Evolutionary conservation across 2,329 filamentous ascomycete genomes (phyloP).

Genomic region (Lomentospora prolificans): DNA sequence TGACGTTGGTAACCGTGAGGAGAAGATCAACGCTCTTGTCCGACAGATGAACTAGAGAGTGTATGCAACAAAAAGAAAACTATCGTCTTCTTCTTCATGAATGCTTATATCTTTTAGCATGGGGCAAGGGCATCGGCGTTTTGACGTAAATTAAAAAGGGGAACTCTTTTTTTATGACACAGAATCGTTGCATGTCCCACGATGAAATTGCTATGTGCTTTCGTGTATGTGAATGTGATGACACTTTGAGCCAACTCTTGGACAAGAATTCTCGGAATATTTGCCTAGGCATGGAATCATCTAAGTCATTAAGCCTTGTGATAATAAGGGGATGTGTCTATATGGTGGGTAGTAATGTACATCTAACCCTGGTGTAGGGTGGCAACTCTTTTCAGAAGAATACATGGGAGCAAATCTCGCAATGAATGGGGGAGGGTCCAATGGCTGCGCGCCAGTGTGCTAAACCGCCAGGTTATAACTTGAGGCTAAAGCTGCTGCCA

Average conservation of each 20-base stretch:
- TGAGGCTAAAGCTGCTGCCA: slow-evolving; percentile 95
- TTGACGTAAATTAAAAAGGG: slow-evolving; percentile 11
- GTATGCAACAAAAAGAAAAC: slow-evolving; percentile 19
- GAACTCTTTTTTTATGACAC: slow-evolving; percentile 9
- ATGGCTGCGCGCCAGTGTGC: neutral
- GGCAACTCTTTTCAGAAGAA: neutral
- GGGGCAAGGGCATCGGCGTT: slow-evolving; percentile 5
- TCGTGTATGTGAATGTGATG: neutral
- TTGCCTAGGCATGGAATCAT: neutral
- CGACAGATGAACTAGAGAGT: slow-evolving; percentile 88
- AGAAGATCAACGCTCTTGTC: slow-evolving; percentile 93
- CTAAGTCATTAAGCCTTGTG: neutral
- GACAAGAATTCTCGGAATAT: neutral
- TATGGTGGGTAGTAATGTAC: neutral
- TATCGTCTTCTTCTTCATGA: slow-evolving; percentile 17
- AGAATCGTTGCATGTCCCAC: slow-evolving; percentile 9
- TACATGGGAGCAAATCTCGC: neutral
- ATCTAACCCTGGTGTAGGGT: neutral
- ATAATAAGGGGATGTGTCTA: neutral
- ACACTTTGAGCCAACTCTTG: neutral
- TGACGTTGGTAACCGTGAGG: slow-evolving; percentile 97
- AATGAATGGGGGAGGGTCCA: neutral
- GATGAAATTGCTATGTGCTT: slow-evolving; percentile 10
- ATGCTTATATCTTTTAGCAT: slow-evolving; percentile 18
- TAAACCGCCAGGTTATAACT: slow-evolving; percentile 38